Conservation (phyloP, 2,329 filamentous ascomycete genomes). For the Hypoxylon sp. region DNA sequence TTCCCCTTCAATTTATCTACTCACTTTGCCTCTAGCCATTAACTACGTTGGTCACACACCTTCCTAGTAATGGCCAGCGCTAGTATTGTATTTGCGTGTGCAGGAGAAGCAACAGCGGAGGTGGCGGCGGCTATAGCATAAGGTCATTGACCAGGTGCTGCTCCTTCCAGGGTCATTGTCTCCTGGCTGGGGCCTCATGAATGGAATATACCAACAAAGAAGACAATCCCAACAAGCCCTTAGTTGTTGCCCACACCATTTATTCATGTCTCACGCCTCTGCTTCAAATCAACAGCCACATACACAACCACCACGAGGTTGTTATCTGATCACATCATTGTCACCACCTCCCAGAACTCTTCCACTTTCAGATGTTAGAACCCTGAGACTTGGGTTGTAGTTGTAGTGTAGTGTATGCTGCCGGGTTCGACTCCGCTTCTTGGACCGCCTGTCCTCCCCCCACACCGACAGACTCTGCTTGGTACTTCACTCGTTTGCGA, state of each 20-base stretch:
- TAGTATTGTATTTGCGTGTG: conserved; percentile 36
- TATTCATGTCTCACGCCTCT: conserved; percentile 46
- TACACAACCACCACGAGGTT: conserved; percentile 28
- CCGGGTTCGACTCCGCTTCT: conserved; percentile 44
- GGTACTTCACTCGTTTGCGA: conserved; percentile 45
- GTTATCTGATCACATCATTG: conserved; percentile 33
- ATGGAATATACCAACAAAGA: conserved; percentile 46
- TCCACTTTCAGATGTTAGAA: conserved; percentile 25
- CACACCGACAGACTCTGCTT: conserved; percentile 38
- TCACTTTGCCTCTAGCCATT: conserved; percentile 12
- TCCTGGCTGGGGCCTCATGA: conserved; percentile 35
- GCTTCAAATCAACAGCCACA: conserved; percentile 40
- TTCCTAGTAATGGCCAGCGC: conserved; percentile 35
- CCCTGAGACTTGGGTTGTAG: conserved; percentile 27
- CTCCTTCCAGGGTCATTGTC: conserved; percentile 43
- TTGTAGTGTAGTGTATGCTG: conserved; percentile 42
- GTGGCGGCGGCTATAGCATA: conserved; percentile 34
- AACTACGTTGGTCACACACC: conserved; percentile 36
- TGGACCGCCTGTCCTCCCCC: conserved; percentile 38
- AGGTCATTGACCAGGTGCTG: conserved; percentile 39
- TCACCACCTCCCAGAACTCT: conserved; percentile 10
- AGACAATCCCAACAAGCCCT: conserved; percentile 51
- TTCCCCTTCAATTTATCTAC: conserved; percentile 21
- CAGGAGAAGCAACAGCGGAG: conserved; percentile 26
- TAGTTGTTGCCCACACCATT: conserved; percentile 45